Percentiles rank a stretch among this genome's conserved stretches.
phyloP scores from a whole-genome alignment of 352 stramenopile genomes.

The Phytopythium kandeliae region DNA sequence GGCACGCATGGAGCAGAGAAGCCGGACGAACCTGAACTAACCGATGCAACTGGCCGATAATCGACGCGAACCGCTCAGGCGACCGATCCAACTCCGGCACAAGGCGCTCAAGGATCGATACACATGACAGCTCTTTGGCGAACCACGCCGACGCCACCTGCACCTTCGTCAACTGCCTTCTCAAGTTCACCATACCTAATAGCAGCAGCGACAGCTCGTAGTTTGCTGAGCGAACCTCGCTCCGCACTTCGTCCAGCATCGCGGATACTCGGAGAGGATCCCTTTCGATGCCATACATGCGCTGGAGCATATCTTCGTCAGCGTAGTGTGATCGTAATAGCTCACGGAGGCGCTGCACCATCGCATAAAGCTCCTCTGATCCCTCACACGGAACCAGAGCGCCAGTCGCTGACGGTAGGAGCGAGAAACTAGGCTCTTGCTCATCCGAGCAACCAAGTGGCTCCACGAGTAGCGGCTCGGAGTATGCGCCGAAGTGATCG shows the following conservation, averaged over 20 bases:
- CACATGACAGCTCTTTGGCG: conserved; percentile 8
- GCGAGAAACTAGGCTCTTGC: not conserved
- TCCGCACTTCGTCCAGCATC: conserved; percentile 22
- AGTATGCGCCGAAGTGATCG: conserved; percentile 39
- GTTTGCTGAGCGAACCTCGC: conserved; percentile 25
- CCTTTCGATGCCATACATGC: conserved; percentile 8
- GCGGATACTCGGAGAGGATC: conserved; percentile 5
- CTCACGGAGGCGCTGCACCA: conserved; percentile 11
- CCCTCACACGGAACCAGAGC: not conserved
- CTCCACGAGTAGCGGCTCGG: conserved; percentile 45
- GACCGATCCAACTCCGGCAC: conserved; percentile 48
- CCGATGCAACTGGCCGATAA: conserved; percentile 15
- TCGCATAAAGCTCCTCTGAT: conserved; percentile 11
- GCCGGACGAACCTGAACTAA: conserved; percentile 20
- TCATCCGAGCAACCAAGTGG: conserved; percentile 13
- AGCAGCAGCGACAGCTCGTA: conserved; percentile 46
- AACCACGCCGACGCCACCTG: conserved; percentile 18
- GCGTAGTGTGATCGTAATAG: conserved; percentile 19
- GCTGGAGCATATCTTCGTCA: conserved; percentile 6
- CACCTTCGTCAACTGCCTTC: conserved; percentile 9
- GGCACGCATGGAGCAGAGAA: too few relatives aligned
- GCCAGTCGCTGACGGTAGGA: not conserved
- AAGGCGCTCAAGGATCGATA: conserved; percentile 25
- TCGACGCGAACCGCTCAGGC: conserved; percentile 16
- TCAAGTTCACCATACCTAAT: conserved; percentile 24